Percentiles rank a stretch among this genome's conserved stretches.
Evolutionary conservation across 2,329 filamentous ascomycete genomes (phyloP).

Genomic region (Colletotrichum tropicicola): DNA sequence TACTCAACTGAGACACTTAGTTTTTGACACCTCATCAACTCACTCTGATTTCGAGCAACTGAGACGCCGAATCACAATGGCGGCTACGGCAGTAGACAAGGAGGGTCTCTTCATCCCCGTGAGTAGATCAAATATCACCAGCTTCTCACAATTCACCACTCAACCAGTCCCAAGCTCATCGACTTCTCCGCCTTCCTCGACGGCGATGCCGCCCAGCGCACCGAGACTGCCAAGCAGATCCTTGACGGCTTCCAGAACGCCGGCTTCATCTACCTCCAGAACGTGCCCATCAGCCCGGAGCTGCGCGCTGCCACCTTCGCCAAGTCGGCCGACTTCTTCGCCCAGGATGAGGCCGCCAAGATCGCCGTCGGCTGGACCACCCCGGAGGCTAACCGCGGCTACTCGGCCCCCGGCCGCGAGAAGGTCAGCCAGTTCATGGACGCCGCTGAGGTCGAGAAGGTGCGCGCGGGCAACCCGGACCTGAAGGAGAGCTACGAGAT

Average conservation of each 20-base stretch:
- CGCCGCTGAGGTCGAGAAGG: slow-evolving; percentile 62
- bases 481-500: slow-evolving; percentile 75
- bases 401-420: slow-evolving; percentile 74
- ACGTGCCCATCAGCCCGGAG: slow-evolving; percentile 74
- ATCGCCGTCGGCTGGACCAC: slow-evolving; percentile 75
- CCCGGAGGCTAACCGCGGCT: slow-evolving; percentile 77
- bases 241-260: slow-evolving; percentile 84
- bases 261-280: slow-evolving; percentile 89
- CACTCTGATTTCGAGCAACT: background rate
- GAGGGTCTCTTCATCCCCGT: slow-evolving; percentile 66
- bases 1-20: background rate
- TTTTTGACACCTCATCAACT: background rate
- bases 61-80: slow-evolving; percentile 38
- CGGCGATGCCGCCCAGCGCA: slow-evolving; percentile 67
- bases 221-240: slow-evolving; percentile 74
- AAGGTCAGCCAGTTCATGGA: slow-evolving; percentile 71
- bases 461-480: slow-evolving; percentile 68
- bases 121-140: slow-evolving; percentile 40
- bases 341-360: slow-evolving; percentile 69
- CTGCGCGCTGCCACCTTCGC: slow-evolving; percentile 70
- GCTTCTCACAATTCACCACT: background rate
- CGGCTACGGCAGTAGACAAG: slow-evolving; percentile 55
- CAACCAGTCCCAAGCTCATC: slow-evolving; percentile 66
- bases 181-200: slow-evolving; percentile 79
- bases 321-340: slow-evolving; percentile 77